Percentiles rank a stretch among this genome's conserved stretches.
Evolutionary conservation across 2,329 filamentous ascomycete genomes (phyloP).

Genomic region (Venturiaceae sp.): DNA sequence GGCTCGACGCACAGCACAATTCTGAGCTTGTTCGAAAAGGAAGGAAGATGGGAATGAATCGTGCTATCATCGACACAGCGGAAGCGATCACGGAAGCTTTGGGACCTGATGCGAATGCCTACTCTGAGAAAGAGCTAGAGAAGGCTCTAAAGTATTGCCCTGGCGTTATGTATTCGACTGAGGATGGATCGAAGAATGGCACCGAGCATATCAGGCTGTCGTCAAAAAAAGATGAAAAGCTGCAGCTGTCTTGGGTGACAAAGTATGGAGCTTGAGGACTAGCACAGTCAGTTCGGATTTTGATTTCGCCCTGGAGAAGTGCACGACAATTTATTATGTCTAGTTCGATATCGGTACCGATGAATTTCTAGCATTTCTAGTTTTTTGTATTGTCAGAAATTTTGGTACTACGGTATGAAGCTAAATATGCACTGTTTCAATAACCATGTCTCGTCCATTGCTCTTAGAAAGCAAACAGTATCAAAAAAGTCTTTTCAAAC

Average conservation of each 20-base stretch:
- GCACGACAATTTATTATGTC: too few relatives aligned
- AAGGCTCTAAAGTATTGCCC: neutral
- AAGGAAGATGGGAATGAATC: slow-evolving; percentile 6
- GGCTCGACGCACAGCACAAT: slow-evolving; percentile 8
- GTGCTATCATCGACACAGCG: slow-evolving; percentile 5
- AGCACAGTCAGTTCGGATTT: too few relatives aligned
- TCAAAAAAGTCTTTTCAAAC: too few relatives aligned
- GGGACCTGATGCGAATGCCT: slow-evolving; percentile 2
- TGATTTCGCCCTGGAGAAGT: too few relatives aligned
- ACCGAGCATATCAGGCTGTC: neutral
- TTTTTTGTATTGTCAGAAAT: too few relatives aligned
- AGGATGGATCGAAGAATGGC: neutral
- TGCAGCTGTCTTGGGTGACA: neutral
- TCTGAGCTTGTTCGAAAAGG: slow-evolving; percentile 5
- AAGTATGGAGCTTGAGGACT: neutral
- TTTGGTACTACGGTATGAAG: too few relatives aligned
- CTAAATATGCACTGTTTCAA: too few relatives aligned
- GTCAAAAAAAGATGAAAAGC: neutral
- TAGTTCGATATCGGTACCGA: too few relatives aligned
- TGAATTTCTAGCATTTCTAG: too few relatives aligned
- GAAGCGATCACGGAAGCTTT: slow-evolving; percentile 7
- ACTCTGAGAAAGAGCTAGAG: slow-evolving; percentile 5
- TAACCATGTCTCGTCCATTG: too few relatives aligned
- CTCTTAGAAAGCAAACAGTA: too few relatives aligned
- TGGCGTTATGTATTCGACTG: neutral